A percentile compares a stretch with the other conserved stretches of the same genome.
Conservation (phyloP, 345 rosid genomes). For the Microthlaspi erraticum region DNA sequence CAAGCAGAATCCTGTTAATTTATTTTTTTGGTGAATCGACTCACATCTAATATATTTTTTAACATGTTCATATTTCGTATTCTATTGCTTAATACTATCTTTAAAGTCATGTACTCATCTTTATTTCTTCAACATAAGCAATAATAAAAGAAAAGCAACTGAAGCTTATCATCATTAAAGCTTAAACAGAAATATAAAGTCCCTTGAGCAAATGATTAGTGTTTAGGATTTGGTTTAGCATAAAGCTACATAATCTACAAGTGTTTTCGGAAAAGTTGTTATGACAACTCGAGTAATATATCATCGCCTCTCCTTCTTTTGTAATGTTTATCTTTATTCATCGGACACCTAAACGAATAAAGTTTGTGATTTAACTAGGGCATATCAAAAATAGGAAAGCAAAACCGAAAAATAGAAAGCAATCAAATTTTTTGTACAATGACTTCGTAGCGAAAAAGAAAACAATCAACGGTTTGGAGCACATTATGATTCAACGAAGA, state of each 20-base stretch:
- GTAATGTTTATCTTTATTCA: conserved; percentile 9
- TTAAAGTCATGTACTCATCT: not conserved
- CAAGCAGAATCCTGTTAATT: not conserved
- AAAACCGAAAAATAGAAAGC: not conserved
- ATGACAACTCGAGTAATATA: conserved; percentile 6
- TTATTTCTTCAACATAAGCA: not conserved
- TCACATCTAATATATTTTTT: not conserved
- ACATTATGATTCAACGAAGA: conserved; percentile 37
- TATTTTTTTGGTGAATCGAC: not conserved
- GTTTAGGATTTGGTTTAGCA: conserved; percentile 37
- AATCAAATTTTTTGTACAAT: not conserved
- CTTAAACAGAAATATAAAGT: conserved; percentile 26
- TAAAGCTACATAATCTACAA: conserved; percentile 16
- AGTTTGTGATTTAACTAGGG: conserved; percentile 17
- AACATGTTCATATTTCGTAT: no score
- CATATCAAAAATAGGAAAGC: conserved; percentile 1
- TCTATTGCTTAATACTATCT: not conserved
- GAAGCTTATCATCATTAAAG: conserved; percentile 24
- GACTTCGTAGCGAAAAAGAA: conserved; percentile 20
- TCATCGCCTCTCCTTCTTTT: conserved; percentile 11
- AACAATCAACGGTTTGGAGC: conserved; percentile 26
- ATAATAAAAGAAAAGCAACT: conserved; percentile 1
- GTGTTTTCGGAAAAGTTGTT: not conserved
- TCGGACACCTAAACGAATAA: conserved; percentile 16
- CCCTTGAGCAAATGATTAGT: conserved; percentile 35